Conservation (phyloP, 2,329 filamentous ascomycete genomes). For the Trichoderma sp. region DNA sequence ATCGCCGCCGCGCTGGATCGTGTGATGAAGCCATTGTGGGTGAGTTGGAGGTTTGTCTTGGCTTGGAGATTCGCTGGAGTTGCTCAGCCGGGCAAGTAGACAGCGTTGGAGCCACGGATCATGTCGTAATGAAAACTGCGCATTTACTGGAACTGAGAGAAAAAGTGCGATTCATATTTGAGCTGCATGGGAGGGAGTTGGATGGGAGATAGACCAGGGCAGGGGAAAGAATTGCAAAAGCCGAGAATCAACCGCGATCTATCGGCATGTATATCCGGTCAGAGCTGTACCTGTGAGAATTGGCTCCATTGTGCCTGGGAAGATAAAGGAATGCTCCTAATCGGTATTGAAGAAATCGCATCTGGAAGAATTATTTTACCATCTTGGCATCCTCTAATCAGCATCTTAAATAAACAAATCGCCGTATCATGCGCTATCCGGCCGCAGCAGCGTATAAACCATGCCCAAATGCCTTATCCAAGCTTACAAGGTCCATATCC, state of each 20-base stretch:
- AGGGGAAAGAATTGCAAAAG: neutral
- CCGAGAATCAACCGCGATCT: constrained; percentile 8
- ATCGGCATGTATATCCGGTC: neutral
- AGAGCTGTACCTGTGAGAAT: neutral
- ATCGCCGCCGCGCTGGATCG: constrained; percentile 8
- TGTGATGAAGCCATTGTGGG: neutral
- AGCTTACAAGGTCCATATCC: neutral
- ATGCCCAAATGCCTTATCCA: neutral
- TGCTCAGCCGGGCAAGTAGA: constrained; percentile 2
- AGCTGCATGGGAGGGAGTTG: neutral
- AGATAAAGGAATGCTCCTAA: neutral
- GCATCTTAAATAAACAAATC: neutral
- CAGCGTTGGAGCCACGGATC: neutral
- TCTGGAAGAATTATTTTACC: neutral
- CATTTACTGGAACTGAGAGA: neutral
- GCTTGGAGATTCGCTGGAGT: neutral
- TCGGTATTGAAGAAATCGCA: neutral
- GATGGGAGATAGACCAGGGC: neutral
- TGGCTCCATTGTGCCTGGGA: neutral
- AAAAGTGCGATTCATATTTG: neutral
- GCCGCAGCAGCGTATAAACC: neutral
- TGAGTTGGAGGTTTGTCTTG: neutral
- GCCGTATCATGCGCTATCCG: neutral
- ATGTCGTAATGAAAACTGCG: neutral
- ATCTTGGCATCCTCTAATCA: neutral